Conservation (phyloP, 371 early-diverging fungal genomes). For the Mortierella sp. region DNA sequence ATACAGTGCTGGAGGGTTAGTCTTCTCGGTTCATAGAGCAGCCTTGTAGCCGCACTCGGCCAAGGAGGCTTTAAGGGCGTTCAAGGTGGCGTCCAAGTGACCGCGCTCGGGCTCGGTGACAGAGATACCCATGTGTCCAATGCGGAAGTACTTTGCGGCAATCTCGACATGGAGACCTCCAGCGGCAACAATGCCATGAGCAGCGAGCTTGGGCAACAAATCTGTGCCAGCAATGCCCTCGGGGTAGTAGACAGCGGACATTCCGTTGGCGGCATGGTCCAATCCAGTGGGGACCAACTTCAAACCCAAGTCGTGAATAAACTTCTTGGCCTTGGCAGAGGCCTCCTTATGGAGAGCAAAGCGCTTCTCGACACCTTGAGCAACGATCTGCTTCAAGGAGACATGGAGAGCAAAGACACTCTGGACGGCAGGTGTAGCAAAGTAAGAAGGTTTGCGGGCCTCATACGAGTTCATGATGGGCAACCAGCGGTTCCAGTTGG, state of each 20-base stretch:
- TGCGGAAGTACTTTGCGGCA: slow-evolving; percentile 93
- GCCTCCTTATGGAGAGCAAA: slow-evolving; percentile 78
- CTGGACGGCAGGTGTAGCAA: slow-evolving; percentile 98
- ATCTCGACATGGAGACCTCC: slow-evolving; percentile 93
- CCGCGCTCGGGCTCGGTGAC: slow-evolving; percentile 80
- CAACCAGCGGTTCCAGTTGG: slow-evolving; percentile 88
- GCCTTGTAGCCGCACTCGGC: slow-evolving; percentile 63
- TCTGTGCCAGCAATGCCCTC: slow-evolving; percentile 83
- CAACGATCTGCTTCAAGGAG: slow-evolving; percentile 84
- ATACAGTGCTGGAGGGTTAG: slow-evolving; percentile 8
- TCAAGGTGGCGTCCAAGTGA: slow-evolving; percentile 82
- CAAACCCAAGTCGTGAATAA: slow-evolving; percentile 78
- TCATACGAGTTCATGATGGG: slow-evolving; percentile 97
- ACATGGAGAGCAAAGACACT: slow-evolving; percentile 90
- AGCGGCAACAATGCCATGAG: slow-evolving; percentile 90
- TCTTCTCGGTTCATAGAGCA: slow-evolving; percentile 28
- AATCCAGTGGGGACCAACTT: slow-evolving; percentile 74
- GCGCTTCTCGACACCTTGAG: slow-evolving; percentile 63
- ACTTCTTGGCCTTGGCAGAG: slow-evolving; percentile 79
- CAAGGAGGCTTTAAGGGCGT: slow-evolving; percentile 78
- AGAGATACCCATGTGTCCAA: slow-evolving; percentile 96
- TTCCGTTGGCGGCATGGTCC: slow-evolving; percentile 89
- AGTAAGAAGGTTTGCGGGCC: slow-evolving; percentile 91
- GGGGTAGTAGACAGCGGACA: slow-evolving; percentile 96
- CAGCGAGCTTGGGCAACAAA: slow-evolving; percentile 81